Conservation (phyloP, 768 basidiomycete species). For the Kwoniella heveanensis region DNA sequence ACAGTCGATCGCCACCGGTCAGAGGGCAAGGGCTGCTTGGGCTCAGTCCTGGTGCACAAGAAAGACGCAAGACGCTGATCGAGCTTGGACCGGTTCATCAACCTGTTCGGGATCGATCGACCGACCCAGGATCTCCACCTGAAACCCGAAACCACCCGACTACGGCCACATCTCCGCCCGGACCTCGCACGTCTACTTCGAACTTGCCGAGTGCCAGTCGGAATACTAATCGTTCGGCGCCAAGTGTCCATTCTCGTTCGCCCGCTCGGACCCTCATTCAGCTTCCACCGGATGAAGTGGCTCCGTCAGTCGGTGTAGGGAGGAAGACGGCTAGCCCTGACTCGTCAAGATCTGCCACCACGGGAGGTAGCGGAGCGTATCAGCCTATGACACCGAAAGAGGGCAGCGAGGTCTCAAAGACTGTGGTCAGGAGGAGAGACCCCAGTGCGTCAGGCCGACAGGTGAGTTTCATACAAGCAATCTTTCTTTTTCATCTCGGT, state of each 20-base stretch:
- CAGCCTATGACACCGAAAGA: slow-evolving; percentile 38
- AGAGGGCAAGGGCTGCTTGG: neutral
- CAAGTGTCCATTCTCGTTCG: slow-evolving; percentile 6
- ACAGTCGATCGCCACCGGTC: neutral
- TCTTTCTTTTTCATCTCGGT: too few relatives aligned
- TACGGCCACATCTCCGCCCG: neutral
- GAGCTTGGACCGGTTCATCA: slow-evolving; percentile 12
- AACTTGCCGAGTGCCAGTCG: neutral
- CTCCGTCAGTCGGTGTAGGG: neutral
- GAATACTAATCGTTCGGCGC: neutral
- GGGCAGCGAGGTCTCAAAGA: neutral
- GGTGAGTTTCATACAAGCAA: neutral
- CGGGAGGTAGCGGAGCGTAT: slow-evolving; percentile 29
- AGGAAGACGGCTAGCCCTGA: slow-evolving; percentile 23
- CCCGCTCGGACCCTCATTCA: slow-evolving; percentile 15
- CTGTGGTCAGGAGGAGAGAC: neutral
- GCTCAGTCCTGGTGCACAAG: neutral
- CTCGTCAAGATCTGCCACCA: slow-evolving; percentile 19
- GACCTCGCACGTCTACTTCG: neutral
- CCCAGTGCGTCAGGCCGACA: neutral
- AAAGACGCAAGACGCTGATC: slow-evolving; percentile 7
- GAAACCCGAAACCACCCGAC: neutral
- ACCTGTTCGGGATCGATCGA: slow-evolving; percentile 14
- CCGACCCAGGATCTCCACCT: neutral
- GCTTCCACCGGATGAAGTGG: slow-evolving; percentile 5